Percentiles rank a stretch among this genome's conserved stretches.
These are phyloP conservation scores for Didymella exigua DNA, from an alignment of 2,329 filamentous ascomycete species.

Conservation along the genomic window DNA sequence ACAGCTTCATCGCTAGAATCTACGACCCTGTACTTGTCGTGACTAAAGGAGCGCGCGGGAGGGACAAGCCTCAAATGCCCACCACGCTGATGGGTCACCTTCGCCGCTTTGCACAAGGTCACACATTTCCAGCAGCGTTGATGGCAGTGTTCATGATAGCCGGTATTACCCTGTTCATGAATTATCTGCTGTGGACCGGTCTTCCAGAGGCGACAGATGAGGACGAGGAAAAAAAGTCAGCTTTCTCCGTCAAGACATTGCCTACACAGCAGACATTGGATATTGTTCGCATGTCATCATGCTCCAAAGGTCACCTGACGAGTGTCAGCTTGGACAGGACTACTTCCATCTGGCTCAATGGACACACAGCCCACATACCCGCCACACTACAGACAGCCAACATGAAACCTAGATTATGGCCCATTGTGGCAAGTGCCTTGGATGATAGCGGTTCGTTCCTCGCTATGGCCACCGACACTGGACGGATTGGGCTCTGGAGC, in stretches of 20 bases:
- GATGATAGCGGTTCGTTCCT: conserved; percentile 69
- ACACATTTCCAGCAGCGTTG: conserved; percentile 71
- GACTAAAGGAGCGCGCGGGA: conserved; percentile 69
- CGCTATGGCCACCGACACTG: conserved; percentile 66
- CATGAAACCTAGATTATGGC: conserved; percentile 48
- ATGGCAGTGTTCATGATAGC: conserved; percentile 67
- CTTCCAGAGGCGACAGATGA: conserved; percentile 52
- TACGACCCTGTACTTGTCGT: conserved; percentile 78
- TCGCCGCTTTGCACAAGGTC: conserved; percentile 60
- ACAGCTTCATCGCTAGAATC: conserved; percentile 75
- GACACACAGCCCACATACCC: conserved; percentile 37
- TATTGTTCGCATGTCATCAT: conserved; percentile 68
- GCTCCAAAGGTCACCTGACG: conserved; percentile 67
- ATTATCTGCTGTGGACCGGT: conserved; percentile 73
- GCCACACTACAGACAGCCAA: conserved; percentile 39
- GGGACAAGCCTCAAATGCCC: conserved; percentile 56
- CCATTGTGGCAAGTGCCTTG: conserved; percentile 66
- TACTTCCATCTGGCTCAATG: conserved; percentile 65
- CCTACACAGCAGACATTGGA: conserved; percentile 70
- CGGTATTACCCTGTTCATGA: conserved; percentile 72
- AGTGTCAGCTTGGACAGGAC: conserved; percentile 73
- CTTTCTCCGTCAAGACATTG: conserved; percentile 66
- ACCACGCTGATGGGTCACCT: conserved; percentile 60
- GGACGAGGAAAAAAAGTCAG: conserved; percentile 56
- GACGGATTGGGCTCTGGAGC: conserved; percentile 68